A percentile compares a stretch with the other conserved stretches of the same genome.
These are phyloP conservation scores for Laburnicola sp. DNA, from an alignment of 2,329 filamentous ascomycete genomes.

Conservation along the genomic window DNA sequence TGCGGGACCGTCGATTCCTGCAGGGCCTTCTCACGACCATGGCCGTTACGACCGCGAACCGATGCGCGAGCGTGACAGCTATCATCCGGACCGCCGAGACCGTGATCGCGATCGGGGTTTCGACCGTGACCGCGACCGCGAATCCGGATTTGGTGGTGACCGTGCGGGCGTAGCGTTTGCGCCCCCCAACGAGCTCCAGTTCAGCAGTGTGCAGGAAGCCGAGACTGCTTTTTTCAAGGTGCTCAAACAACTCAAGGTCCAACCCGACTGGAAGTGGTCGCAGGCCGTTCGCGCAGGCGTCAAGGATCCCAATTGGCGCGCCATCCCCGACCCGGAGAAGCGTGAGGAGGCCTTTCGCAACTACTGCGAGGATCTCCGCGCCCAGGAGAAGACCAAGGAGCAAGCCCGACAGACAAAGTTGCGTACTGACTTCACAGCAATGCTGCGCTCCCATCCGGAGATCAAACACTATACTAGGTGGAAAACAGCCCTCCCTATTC, in stretches of 20 bases:
- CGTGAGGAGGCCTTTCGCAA: slow-evolving; percentile 91
- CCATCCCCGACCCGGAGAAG: slow-evolving; percentile 89
- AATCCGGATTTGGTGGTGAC: slow-evolving; percentile 49
- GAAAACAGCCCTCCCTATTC: slow-evolving; percentile 92
- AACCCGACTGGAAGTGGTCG: slow-evolving; percentile 91
- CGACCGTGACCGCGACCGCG: slow-evolving; percentile 53
- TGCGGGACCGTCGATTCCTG: slow-evolving; percentile 54
- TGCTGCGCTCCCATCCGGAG: slow-evolving; percentile 93
- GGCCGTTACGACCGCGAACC: slow-evolving; percentile 33
- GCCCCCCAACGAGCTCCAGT: slow-evolving; percentile 58
- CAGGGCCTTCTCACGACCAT: slow-evolving; percentile 46
- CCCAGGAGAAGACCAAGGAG: slow-evolving; percentile 91
- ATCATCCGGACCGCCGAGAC: slow-evolving; percentile 32
- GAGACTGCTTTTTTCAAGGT: slow-evolving; percentile 93
- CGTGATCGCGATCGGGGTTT: slow-evolving; percentile 24
- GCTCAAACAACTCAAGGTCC: slow-evolving; percentile 79
- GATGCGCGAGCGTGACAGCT: slow-evolving; percentile 19
- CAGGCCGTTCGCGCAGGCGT: slow-evolving; percentile 83
- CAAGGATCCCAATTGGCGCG: slow-evolving; percentile 88
- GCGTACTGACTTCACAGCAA: slow-evolving; percentile 89
- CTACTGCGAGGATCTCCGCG: slow-evolving; percentile 85
- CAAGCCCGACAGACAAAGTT: slow-evolving; percentile 92
- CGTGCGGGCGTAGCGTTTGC: slow-evolving; percentile 38
- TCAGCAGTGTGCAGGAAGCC: slow-evolving; percentile 72
- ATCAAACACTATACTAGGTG: slow-evolving; percentile 97